These are phyloP conservation scores for Nicotiana tabacum DNA, from an alignment of 257 asterid species.

Conservation along the genomic window DNA sequence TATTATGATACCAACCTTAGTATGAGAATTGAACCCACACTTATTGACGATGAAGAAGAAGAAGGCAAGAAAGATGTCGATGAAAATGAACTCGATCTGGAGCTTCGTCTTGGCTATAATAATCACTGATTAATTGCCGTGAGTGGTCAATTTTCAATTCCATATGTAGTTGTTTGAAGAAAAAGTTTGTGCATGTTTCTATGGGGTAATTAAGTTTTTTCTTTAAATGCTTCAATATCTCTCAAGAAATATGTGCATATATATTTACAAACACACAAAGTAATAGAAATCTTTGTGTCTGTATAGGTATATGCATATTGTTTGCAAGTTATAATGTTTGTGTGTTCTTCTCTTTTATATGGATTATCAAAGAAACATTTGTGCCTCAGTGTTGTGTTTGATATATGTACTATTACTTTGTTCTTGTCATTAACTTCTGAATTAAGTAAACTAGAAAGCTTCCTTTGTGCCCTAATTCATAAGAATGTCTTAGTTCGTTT, in stretches of 20 bases:
- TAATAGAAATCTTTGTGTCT: neutral
- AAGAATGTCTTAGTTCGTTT: no score
- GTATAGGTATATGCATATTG: neutral
- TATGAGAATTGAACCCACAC: constrained; percentile 32
- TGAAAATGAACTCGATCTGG: constrained; percentile 67
- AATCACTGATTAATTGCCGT: neutral
- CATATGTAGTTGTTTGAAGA: constrained; percentile 1
- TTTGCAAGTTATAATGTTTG: neutral
- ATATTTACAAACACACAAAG: neutral
- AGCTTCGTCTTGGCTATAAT: constrained; percentile 79
- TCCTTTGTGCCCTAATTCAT: no score
- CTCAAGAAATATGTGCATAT: constrained; percentile 4
- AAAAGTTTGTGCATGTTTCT: neutral
- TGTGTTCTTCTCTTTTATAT: neutral
- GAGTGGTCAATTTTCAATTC: neutral
- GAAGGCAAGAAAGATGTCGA: constrained; percentile 14
- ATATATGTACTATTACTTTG: neutral
- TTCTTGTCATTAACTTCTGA: neutral
- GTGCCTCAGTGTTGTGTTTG: neutral
- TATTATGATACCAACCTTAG: constrained; percentile 27
- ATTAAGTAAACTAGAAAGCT: neutral
- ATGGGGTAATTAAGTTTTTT: neutral
- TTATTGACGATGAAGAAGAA: constrained; percentile 15
- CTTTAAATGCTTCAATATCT: neutral
- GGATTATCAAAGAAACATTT: neutral